A percentile compares a stretch with the other conserved stretches of the same genome.
Conservation (phyloP, 768 basidiomycete genomes). For the Mycena alexandri region DNA sequence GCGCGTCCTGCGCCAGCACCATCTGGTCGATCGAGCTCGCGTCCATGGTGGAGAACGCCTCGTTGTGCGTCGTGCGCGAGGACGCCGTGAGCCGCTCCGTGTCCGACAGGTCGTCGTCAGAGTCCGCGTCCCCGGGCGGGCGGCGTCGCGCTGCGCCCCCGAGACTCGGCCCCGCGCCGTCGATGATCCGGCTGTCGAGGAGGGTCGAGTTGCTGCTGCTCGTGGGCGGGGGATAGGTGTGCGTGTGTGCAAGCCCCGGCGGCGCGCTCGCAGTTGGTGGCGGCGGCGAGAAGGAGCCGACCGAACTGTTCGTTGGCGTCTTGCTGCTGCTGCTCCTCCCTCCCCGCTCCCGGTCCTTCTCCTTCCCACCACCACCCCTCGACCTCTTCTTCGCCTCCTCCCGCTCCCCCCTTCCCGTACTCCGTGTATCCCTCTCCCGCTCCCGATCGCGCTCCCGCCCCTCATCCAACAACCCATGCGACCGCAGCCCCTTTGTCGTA, state of each 20-base stretch:
- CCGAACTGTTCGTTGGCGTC: slow-evolving; percentile 41
- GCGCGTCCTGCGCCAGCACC: slow-evolving; percentile 46
- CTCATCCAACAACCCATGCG: slow-evolving; percentile 75
- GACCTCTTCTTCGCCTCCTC: slow-evolving; percentile 43
- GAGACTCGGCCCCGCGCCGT: neutral
- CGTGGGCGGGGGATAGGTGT: slow-evolving; percentile 25
- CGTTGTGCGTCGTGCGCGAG: slow-evolving; percentile 70
- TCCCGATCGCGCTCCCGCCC: slow-evolving; percentile 40
- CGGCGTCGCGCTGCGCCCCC: slow-evolving; percentile 44
- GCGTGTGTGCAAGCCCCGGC: neutral
- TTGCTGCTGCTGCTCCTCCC: slow-evolving; percentile 44
- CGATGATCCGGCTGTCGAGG: neutral
- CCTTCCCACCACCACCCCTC: no score
- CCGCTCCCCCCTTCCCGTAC: slow-evolving; percentile 39
- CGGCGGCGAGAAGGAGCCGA: slow-evolving; percentile 42
- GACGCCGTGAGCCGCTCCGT: slow-evolving; percentile 41
- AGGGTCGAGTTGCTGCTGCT: slow-evolving; percentile 17
- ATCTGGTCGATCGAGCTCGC: slow-evolving; percentile 64
- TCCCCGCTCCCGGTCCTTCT: slow-evolving; percentile 30
- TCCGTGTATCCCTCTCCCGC: slow-evolving; percentile 42
- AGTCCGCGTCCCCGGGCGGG: slow-evolving; percentile 35
- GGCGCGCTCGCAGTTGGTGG: slow-evolving; percentile 18
- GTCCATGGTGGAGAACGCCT: slow-evolving; percentile 72
- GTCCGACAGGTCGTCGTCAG: slow-evolving; percentile 38
- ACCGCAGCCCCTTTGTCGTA: slow-evolving; percentile 75